Evolutionary conservation across 306 rosid genomes (phyloP).

Genomic region (Spatholobus suberectus): DNA sequence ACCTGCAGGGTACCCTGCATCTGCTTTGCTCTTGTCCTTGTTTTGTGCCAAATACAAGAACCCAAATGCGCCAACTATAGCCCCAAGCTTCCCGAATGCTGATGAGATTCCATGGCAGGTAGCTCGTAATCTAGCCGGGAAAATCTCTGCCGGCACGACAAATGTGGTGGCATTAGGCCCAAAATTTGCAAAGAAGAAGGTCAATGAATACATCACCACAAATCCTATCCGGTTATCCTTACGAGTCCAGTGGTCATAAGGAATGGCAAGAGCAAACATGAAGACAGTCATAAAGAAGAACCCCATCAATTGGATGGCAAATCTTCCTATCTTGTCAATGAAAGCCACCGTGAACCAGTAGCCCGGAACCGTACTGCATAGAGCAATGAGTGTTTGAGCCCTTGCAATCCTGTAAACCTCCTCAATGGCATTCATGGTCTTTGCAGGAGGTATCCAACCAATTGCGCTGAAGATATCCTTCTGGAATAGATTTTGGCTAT

Average conservation of each 20-base stretch:
- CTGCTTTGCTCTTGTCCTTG: constrained; percentile 63
- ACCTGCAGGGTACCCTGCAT: constrained; percentile 88
- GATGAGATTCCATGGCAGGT: constrained; percentile 88
- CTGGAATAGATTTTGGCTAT: constrained; percentile 79
- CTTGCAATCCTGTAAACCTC: constrained; percentile 72
- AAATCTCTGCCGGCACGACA: constrained; percentile 84
- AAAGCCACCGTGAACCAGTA: constrained; percentile 80
- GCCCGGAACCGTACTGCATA: constrained; percentile 82
- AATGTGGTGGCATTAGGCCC: constrained; percentile 90
- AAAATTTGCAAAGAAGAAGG: constrained; percentile 82
- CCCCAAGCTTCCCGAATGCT: constrained; percentile 76
- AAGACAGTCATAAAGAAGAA: constrained; percentile 89
- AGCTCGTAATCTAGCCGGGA: constrained; percentile 72
- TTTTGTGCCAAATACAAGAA: constrained; percentile 85
- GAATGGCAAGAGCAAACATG: constrained; percentile 85
- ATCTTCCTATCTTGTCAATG: constrained; percentile 77
- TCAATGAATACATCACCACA: constrained; percentile 65
- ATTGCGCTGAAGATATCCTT: constrained; percentile 80
- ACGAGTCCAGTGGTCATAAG: constrained; percentile 82
- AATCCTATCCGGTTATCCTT: constrained; percentile 72
- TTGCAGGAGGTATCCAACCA: constrained; percentile 80
- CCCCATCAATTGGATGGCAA: constrained; percentile 76
- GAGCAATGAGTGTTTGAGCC: constrained; percentile 83
- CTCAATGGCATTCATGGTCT: constrained; percentile 79
- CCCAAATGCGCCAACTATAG: constrained; percentile 83